Base-by-base conservation (phyloP, 1,139 yeast species). In the Saccharomyces hybrid region DNA sequence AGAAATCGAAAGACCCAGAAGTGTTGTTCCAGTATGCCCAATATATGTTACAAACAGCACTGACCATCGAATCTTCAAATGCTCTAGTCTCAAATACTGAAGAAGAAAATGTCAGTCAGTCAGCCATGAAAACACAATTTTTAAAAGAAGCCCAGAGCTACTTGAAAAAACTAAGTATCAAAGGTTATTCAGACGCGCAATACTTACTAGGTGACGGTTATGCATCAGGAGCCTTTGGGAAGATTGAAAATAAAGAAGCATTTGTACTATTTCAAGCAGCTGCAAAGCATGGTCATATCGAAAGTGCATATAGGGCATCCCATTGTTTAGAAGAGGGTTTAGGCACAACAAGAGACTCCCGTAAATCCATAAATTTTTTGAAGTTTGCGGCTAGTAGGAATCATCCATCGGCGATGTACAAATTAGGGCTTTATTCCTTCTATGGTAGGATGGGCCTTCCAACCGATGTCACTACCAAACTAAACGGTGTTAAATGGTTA, bases 381-480 rank as follows among this genome's bases (percentile, higher is more conserved):
- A 86, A 88, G 66, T 85, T 85, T 70, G 96, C 98, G 0, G 96
- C 98, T 0, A 79, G 91, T 29, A 86, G 86, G 66, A 88, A 88
- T 66, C 99, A 93, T 69, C 90, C 97, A 0, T 93, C 96, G 12
- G 97, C 98, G 4, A 89, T 91, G 96, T 86, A 86, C 73, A 87
- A 91, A 66, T 76, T 90, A 59, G 98, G 98, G 5, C 77, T 88
- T 51, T 90, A 91, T 60, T 86, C 90, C 46, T 93, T 86, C 69
- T 82, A 88, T 66, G 83, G 89, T 8, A 78, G 88, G 61, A 84
- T 91, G 91, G 97, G 98, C 1, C 70, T 91, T 51, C 76, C 86
- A 4, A 79, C 80, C 59, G 84, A 82, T 63, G 75, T 82, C 27
- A 82, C 79, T 56, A 84, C 88, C 27, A 87, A 90, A 64, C 88